Evolutionary conservation across 2,329 filamentous ascomycete species (phyloP), one percentile per base, ranked within the genome.

Genomic region (Pseudohalonectria lignicola): DNA sequence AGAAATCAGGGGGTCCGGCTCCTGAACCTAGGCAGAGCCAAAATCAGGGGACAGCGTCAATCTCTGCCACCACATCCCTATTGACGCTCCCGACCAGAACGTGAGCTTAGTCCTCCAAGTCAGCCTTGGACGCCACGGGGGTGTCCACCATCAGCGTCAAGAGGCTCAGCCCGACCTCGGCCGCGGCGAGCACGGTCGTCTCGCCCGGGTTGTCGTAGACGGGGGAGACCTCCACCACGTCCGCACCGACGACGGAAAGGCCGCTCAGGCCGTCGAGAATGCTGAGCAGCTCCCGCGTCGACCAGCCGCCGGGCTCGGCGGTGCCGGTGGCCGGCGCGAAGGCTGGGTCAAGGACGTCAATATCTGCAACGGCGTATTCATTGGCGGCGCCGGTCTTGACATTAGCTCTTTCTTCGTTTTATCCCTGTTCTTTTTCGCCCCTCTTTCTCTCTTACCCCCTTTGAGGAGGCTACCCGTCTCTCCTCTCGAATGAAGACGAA

Each of bases 251-350:
- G 5, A 90, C 64, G 45, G 86, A 82, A 51, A 90, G 56, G 0
- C 66, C 73, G 49, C 81, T 76, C 11, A 90, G 70, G 0, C 81
- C 82, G 17, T 84, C 70, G 43, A 90, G 59, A 39, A 90, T 79
- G 3, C 77, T 67, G 43, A 88, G 80, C 42, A 92, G 62, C 57
- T 90, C 84, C 26, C 84, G 68, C 4, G 78, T 85, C 3, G 81
- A 85, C 84, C 83, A 90, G 15, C 84, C 84, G 36, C 84, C 84
- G 0, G 82, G 78, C 56, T 88, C 84, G 0, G 83, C 79, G 0
- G 84, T 90, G 1, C 84, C 84, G 0, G 82, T 87, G 2, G 79
- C 82, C n/a, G 82, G 82, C 8, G 76, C 76, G 36, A 61, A 60
- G 0, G 63, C 79, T 0, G 84, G 84, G 54, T 90, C 83, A 34